These are phyloP conservation scores for Entomortierella chlamydospora DNA, from an alignment of 192 early-diverging fungal species.

Conservation along the genomic window DNA sequence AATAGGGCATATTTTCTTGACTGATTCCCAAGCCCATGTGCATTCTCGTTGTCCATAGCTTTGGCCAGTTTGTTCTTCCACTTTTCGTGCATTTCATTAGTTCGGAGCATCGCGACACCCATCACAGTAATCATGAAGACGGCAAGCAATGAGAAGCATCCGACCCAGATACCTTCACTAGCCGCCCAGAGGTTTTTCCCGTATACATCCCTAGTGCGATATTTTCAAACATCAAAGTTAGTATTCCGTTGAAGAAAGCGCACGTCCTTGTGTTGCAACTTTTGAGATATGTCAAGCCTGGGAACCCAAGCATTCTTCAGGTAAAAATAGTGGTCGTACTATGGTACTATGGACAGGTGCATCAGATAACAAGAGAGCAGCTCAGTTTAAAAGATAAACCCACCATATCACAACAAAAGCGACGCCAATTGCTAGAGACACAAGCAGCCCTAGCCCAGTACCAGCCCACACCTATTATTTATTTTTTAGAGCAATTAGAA, in stretches of 20 bases:
- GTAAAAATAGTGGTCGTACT: no score
- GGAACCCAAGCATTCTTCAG: no score
- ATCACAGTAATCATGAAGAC: slow-evolving; percentile 81
- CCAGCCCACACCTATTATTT: slow-evolving; percentile 85
- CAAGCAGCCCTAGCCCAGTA: slow-evolving; percentile 68
- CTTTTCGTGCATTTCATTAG: slow-evolving; percentile 82
- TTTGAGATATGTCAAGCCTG: no score
- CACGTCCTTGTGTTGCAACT: no score
- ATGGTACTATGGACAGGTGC: no score
- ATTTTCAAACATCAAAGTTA: neutral
- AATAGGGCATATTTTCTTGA: slow-evolving; percentile 76
- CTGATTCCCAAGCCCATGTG: slow-evolving; percentile 41
- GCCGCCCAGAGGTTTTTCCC: slow-evolving; percentile 28
- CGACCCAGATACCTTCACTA: slow-evolving; percentile 73
- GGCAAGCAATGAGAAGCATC: slow-evolving; percentile 79
- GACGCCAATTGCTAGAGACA: slow-evolving; percentile 77
- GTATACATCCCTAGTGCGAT: slow-evolving; percentile 23
- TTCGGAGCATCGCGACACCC: slow-evolving; percentile 83
- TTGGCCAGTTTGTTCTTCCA: slow-evolving; percentile 74
- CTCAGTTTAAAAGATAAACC: slow-evolving; percentile 14
- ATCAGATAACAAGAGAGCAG: neutral
- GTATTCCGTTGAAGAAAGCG: no score
- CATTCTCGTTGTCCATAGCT: slow-evolving; percentile 64
- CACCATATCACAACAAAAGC: slow-evolving; percentile 86
- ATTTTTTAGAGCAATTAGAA: no score